Evolutionary conservation across 2,329 filamentous ascomycete species (phyloP), one percentile per base, ranked within the genome.

Genomic region (Ophiostoma triangulosporum): DNA sequence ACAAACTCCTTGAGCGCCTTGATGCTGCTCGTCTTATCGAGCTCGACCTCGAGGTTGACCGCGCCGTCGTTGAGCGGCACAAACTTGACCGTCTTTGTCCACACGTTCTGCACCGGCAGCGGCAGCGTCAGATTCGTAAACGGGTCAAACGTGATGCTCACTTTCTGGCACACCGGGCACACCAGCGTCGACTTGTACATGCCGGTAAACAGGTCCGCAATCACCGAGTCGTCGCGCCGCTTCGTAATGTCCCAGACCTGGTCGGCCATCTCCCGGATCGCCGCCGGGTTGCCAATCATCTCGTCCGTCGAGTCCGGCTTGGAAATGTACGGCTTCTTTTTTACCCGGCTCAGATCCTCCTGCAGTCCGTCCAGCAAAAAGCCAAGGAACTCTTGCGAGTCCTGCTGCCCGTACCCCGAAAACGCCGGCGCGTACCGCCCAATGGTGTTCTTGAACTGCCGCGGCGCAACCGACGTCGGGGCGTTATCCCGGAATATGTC

Each of bases 141-240:
- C 0, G 93, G 93, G 65, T 98, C 93, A 64, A 98, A 98, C 0
- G 93, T 97, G 62, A 98, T 95, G 77, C 90, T 96, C 68, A 97
- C 86, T 70, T 97, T 98, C 61, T 84, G 78, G 66, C 93, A 98
- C 7, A 77, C 78, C 0, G 93, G 93, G 64, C 93, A 98, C 58
- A 93, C 84, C 58, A 98, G 78, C 0, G 91, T 97, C 45, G 94
- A 97, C 71, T 97, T 96, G 77, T 97, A 98, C 77, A 97, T 88
- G 58, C 93, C 93, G 22, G 88, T 94, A 67, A 98, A 98, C 11
- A 98, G 75, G 64, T 98, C 93, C 54, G 88, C 91, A 60, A 96
- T 87, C 38, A 97, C 85, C 0, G 93, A 97, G 64, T 97, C 89
- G 60, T 98, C 95, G 51, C 93, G 83, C 58, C 84, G 83, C 64